Evolutionary conservation across 169 alveolate species (phyloP), one percentile per base, ranked within the genome.

Genomic region (Theileria orientalis): DNA sequence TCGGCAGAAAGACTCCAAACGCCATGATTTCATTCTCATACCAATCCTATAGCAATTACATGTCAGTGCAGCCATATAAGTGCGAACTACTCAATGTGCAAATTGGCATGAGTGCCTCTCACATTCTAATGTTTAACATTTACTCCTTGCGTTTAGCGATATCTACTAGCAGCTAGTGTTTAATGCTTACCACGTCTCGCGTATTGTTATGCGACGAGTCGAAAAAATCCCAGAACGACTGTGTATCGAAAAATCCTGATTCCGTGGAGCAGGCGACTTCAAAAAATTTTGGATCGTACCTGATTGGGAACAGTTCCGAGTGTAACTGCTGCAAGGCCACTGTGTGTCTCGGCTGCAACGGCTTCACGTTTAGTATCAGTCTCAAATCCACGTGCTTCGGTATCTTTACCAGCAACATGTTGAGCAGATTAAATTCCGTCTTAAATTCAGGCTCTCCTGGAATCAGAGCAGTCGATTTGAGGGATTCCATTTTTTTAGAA

Each of bases 251-350:
- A 32, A 21, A 42, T 5, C 72, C 47, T 0, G 42, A 16, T 30
- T 30, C 32, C 14, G 76, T 44, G 27, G 82, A 44, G 72, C 89
- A 82, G 0, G 80, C 74, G 13, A 64, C 68, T 27, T 74, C 80
- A 64, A 69, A 82, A 44, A 82, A 82, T 3, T 40, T 63, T 9
- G 74, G 37, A 33, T 82, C 89, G 25, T 82, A 82, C 23, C 72
- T 60, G 25, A 82, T 74, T n/a, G 89, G 89, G 42, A 82, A 82
- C 41, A 82, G 49, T 19, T 74, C 72, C 14, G 41, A 21, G 70
- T 82, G 89, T 9, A 82, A 52, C 72, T 64, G 42, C 11, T 66
- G 63, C 33, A 82, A n/a, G 21, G 82, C 89, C 19, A 32, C 70
- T 3, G 68, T 56, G 30, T 82, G 85, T 25, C 75, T 59, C 1